Evolutionary conservation across 441 rosid species (phyloP).

Genomic region (Eugenia klotzschiana): DNA sequence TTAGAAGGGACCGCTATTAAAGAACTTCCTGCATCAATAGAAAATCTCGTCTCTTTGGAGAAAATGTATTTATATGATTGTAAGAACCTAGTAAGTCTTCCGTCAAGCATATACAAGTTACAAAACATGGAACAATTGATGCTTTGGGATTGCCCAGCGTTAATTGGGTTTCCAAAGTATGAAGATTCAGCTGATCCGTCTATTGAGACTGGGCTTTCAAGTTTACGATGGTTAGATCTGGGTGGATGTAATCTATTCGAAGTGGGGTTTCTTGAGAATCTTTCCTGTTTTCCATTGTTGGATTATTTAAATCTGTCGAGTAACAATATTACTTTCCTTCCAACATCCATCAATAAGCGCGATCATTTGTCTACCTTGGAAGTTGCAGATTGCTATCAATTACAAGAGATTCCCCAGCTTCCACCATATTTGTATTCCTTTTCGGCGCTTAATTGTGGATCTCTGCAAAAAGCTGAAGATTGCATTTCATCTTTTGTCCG

Average conservation of each 20-base stretch:
- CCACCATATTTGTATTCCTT: not conserved
- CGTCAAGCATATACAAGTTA: not conserved
- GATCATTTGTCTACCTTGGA: accelerated
- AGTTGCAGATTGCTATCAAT: not conserved
- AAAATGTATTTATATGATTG: accelerated
- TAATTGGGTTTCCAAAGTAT: not conserved
- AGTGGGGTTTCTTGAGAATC: too few species aligned
- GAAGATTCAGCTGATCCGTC: not conserved
- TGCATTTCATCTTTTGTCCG: not conserved
- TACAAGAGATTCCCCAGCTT: not conserved
- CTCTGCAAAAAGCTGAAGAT: not conserved
- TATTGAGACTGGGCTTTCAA: not conserved
- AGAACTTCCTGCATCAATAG: not conserved
- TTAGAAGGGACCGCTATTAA: not conserved
- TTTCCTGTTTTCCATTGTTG: too few species aligned
- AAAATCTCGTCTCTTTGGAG: not conserved
- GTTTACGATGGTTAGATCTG: not conserved
- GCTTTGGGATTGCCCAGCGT: accelerated
- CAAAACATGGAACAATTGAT: accelerated
- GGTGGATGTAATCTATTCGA: accelerated
- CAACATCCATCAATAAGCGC: not conserved
- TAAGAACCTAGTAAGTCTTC: not conserved
- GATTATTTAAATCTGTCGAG: accelerated
- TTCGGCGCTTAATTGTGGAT: too few species aligned
- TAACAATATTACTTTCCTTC: not conserved